phyloP scores from a whole-genome alignment of 148 eudicot genomes.

The Chenopodium suecicum region DNA sequence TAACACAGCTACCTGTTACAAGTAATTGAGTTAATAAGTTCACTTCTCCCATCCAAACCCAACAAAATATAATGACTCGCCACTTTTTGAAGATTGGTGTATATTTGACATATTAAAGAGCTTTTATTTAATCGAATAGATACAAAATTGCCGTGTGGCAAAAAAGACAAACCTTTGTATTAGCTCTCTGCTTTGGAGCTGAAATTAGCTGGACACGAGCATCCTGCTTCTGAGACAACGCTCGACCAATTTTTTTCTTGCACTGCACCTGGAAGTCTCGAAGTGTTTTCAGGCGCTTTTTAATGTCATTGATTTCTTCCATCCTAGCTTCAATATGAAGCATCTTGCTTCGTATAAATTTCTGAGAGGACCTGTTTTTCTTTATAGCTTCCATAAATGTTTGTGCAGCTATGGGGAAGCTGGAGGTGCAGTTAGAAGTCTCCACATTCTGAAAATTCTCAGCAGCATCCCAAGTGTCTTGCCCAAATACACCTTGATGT shows the following conservation, averaged over 20 bases:
- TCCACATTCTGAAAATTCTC: slow-evolving; percentile 17
- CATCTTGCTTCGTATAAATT: slow-evolving; percentile 63
- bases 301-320: slow-evolving; percentile 61
- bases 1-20: background rate
- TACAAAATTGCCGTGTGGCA: background rate
- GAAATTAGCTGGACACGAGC: slow-evolving; percentile 70
- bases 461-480: slow-evolving; percentile 32
- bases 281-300: slow-evolving; percentile 54
- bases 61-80: background rate
- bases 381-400: slow-evolving; percentile 81
- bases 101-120: background rate
- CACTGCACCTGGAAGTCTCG: slow-evolving; percentile 62
- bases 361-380: slow-evolving; percentile 84
- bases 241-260: slow-evolving; percentile 56
- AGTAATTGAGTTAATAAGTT: background rate
- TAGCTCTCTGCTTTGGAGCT: slow-evolving; percentile 44
- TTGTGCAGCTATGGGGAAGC: slow-evolving; percentile 61
- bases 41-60: background rate
- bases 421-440: slow-evolving; percentile 23
- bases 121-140: background rate
- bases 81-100: background rate
- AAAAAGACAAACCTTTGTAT: slow-evolving; percentile 43
- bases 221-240: slow-evolving; percentile 69
- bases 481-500: slow-evolving; percentile 34
- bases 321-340: slow-evolving; percentile 64